Conservation (phyloP, 2,329 filamentous ascomycete genomes). For the Moelleriella libera region DNA sequence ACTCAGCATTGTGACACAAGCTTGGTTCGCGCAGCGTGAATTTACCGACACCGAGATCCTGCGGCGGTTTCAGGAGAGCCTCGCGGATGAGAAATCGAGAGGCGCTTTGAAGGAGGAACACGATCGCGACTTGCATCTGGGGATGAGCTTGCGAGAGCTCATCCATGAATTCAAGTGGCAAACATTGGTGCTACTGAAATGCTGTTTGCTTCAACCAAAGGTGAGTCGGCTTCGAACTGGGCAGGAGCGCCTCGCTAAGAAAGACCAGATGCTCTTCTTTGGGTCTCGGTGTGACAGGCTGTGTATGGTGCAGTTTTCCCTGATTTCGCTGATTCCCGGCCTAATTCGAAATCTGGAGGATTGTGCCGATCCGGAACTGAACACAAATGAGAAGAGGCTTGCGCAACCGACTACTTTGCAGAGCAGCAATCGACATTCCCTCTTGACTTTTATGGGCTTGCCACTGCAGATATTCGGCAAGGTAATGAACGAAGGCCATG, state of each 20-base stretch:
- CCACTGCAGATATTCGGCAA: conserved; percentile 93
- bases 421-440: conserved; percentile 80
- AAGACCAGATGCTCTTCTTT: conserved; percentile 83
- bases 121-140: conserved; percentile 76
- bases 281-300: conserved; percentile 89
- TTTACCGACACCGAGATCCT: conserved; percentile 88
- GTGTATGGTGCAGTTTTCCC: conserved; percentile 97
- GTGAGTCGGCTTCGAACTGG: conserved; percentile 26
- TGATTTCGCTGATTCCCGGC: conserved; percentile 88
- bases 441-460: conserved; percentile 87
- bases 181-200: conserved; percentile 87
- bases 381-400: conserved; percentile 64
- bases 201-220: conserved; percentile 86
- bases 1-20: conserved; percentile 77
- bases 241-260: neutral
- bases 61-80: conserved; percentile 77
- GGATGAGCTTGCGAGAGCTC: conserved; percentile 76
- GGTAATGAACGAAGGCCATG: conserved; percentile 24
- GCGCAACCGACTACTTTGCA: conserved; percentile 70
- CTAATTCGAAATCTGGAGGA: conserved; percentile 86
- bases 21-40: conserved; percentile 92
- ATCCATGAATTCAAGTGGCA: conserved; percentile 92
- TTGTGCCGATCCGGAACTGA: conserved; percentile 84
- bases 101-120: conserved; percentile 48
- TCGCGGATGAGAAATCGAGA: conserved; percentile 52